Base-by-base conservation (phyloP, 1,139 yeast genomes). In the Saccharomyces hybrid region DNA sequence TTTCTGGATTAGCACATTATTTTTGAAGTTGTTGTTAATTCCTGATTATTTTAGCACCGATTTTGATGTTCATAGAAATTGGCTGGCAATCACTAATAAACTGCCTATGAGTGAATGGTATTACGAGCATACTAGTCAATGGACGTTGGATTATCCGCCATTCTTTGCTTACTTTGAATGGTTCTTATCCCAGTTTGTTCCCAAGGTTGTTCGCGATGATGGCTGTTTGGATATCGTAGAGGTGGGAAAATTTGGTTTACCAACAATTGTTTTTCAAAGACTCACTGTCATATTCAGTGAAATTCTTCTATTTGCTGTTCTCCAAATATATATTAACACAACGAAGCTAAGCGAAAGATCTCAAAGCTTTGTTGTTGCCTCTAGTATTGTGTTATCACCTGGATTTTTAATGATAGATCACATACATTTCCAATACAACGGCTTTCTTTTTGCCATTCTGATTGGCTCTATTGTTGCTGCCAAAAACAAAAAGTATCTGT, bases 81-180 rank as follows among this genome's bases (percentile, higher is more conserved):
- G 99, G 99, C 78, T 93, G 47, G 96, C 99, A 0, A 84, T 93
- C 50, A 93, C 99, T 2, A 74, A 83, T 63, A 78, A 78, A n/a
- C 71, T 91, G 38, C 98, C 98, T 0, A 54, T 91, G 14, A 73
- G 73, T 11, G 70, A 86, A 55, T 93, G 99, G 99, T 93, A 93
- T 67, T 70, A 77, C 49, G 97, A 93, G 64, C 73, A 77, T 28
- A 90, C 96, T 0, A 86, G 88, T 46, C 93, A 87, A 67, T 93
- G 99, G 98, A 93, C 99, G 0, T 74, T 95, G 51, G 99, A 93
- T 71, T 93, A 93, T 71, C 99, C 99, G 4, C 99, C 99, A 0
- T 88, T 90, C 66, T 93, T 93, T 70, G 99, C 99, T 0, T 90
- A 88, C 69, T 91, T 93, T 64, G 99, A 93, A 69, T 89, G 90